These are phyloP conservation scores for Trichoderma reesei DNA, from an alignment of 495 filamentous ascomycete genomes.

Conservation along the genomic window DNA sequence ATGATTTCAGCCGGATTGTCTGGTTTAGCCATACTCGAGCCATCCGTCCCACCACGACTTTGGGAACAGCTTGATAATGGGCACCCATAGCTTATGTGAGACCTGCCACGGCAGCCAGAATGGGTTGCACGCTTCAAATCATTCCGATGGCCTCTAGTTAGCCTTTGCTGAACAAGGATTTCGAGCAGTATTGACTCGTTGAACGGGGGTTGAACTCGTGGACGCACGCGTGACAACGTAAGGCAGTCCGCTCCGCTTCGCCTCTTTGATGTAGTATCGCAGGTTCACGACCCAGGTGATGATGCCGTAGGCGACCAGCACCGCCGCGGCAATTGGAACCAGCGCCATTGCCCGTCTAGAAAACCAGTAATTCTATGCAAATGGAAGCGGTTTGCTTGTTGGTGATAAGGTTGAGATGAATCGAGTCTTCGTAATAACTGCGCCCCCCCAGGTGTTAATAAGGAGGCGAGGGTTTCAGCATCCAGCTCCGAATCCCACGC, in stretches of 20 bases:
- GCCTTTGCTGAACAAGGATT: not conserved
- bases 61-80: slow-evolving; percentile 39
- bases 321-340: not conserved
- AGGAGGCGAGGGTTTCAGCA: too few species aligned
- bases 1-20: not conserved
- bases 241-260: slow-evolving; percentile 33
- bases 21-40: slow-evolving; percentile 29
- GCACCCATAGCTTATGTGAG: slow-evolving; percentile 37
- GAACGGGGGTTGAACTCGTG: not conserved
- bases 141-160: slow-evolving; percentile 6
- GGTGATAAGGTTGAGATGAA: too few species aligned
- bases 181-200: not conserved
- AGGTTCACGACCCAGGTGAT: slow-evolving; percentile 13
- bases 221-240: slow-evolving; percentile 39
- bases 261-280: slow-evolving; percentile 30
- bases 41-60: slow-evolving; percentile 33
- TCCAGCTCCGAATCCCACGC: too few species aligned
- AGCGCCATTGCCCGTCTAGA: not conserved
- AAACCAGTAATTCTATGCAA: too few species aligned
- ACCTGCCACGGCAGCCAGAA: slow-evolving; percentile 40
- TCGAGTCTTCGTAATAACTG: too few species aligned
- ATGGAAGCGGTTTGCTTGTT: too few species aligned
- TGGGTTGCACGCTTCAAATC: slow-evolving; percentile 28
- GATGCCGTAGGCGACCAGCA: not conserved
- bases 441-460: too few species aligned